Conservation (phyloP, 176 grass and related monocot species). For the Elymus sibiricus region DNA sequence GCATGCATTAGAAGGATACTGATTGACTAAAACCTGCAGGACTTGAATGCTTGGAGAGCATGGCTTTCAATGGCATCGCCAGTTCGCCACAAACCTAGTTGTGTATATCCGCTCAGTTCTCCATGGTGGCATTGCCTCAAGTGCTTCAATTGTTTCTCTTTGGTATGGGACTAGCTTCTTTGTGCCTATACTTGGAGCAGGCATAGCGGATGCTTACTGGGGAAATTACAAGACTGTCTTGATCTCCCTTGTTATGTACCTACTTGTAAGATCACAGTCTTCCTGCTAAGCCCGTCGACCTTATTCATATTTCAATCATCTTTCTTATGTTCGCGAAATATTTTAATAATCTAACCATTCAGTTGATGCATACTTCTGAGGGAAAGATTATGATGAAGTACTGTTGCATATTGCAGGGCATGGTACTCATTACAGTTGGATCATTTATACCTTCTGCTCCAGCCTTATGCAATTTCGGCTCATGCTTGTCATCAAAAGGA, state of each 20-base stretch:
- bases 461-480: neutral
- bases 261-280: conserved; percentile 53
- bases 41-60: conserved; percentile 79
- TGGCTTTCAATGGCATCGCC: conserved; percentile 79
- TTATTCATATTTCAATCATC: conserved; percentile 7
- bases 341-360: neutral
- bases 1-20: neutral
- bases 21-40: conserved; percentile 36
- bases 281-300: neutral
- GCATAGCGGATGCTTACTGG: conserved; percentile 65
- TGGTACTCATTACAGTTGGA: conserved; percentile 47
- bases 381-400: conserved; percentile 2
- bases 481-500: conserved; percentile 29
- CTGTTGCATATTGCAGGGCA: conserved; percentile 46
- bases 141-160: conserved; percentile 65
- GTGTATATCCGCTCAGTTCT: conserved; percentile 69
- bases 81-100: conserved; percentile 67
- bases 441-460: conserved; percentile 35
- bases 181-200: conserved; percentile 68
- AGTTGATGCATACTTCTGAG: neutral
- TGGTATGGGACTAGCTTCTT: conserved; percentile 86
- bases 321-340: neutral
- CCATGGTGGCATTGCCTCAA: conserved; percentile 58
- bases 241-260: conserved; percentile 66
- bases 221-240: conserved; percentile 69